A percentile compares a stretch with the other conserved stretches of the same genome.
phyloP scores from a whole-genome alignment of 441 rosid genomes.

The Cnidoscolus chayamansa region DNA sequence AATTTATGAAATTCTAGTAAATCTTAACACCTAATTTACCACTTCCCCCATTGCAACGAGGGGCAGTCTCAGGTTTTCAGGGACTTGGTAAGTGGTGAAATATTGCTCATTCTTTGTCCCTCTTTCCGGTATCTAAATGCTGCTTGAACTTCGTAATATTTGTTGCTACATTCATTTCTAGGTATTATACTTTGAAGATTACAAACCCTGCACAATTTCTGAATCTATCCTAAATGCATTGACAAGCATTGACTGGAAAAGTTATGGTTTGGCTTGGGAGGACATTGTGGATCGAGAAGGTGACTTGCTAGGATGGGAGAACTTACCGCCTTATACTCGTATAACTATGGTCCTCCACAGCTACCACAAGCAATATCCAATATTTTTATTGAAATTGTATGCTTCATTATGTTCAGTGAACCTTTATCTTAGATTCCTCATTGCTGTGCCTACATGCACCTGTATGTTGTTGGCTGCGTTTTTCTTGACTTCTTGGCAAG shows the following conservation, averaged over 20 bases:
- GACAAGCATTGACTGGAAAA: constrained; percentile 71
- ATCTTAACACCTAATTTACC: neutral
- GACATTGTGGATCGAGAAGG: constrained; percentile 47
- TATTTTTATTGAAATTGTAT: neutral
- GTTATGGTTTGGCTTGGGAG: constrained; percentile 62
- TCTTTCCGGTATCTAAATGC: neutral
- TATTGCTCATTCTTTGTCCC: neutral
- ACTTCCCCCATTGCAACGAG: neutral
- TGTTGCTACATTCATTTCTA: constrained; percentile 24
- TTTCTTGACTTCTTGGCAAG: constrained; percentile 46
- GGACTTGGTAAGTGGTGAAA: neutral
- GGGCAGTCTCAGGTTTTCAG: neutral
- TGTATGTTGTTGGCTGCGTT: neutral
- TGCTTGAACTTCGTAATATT: neutral
- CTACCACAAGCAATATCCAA: constrained; percentile 64
- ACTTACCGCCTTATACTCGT: constrained; percentile 49
- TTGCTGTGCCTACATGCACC: neutral
- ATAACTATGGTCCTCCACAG: constrained; percentile 62
- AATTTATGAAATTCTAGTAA: neutral
- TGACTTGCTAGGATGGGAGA: constrained; percentile 55
- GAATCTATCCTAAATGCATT: constrained; percentile 49
- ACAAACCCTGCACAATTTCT: constrained; percentile 50
- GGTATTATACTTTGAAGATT: constrained; percentile 74
- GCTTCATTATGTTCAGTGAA: constrained; percentile 15
- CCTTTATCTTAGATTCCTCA: neutral